Evolutionary conservation across 108 stramenopile species (phyloP), one percentile per base, ranked within the genome.

Genomic region (Stephanodiscus triporus): DNA sequence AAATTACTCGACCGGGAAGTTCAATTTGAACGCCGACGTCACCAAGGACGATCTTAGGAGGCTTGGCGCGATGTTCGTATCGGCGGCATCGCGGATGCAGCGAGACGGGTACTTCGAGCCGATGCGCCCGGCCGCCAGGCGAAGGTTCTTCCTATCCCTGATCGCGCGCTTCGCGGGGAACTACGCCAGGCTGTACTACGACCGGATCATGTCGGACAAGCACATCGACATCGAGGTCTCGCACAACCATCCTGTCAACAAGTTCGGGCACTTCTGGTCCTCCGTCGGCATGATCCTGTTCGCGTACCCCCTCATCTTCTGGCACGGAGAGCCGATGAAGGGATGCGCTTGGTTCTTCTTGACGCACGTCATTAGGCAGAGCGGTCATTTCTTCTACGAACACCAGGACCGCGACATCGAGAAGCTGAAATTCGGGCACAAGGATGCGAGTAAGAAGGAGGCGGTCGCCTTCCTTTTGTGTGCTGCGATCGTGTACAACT

Each of bases 371-470:
- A 62, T 85, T 11, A 78, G 85, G 29, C 85, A 83, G 36, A 72
- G 57, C 11, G 85, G 85, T 0, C 85, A 85, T 42, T 85, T 85
- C 75, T 85, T 85, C 58, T 85, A 83, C 55, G 85, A 85, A 53
- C 78, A 85, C 50, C 85, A 85, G 78, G 85, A 85, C 55, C 77
- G 73, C 32, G 76, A 85, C 30, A 83, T 85, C 54, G 85, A 85
- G 68, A 85, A 85, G 75, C 77, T 80, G 34, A 85, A 85, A 55
- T 85, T 85, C 63, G 85, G 85, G 3, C 85, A 85, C 66, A 85
- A 85, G 70, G 85, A 85, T 43, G 77, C 66, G 4, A 75, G 73
- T 48, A 85, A 85, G 69, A 85, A 85, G 45, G 78, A 72, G 49
- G 85, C 85, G 0, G 85, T 74, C 40, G 82, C 70, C 14, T 73